A percentile compares a stretch with the other conserved stretches of the same genome.
Conservation (phyloP, 208 protist genomes). For the Trypanosoma congolense region DNA sequence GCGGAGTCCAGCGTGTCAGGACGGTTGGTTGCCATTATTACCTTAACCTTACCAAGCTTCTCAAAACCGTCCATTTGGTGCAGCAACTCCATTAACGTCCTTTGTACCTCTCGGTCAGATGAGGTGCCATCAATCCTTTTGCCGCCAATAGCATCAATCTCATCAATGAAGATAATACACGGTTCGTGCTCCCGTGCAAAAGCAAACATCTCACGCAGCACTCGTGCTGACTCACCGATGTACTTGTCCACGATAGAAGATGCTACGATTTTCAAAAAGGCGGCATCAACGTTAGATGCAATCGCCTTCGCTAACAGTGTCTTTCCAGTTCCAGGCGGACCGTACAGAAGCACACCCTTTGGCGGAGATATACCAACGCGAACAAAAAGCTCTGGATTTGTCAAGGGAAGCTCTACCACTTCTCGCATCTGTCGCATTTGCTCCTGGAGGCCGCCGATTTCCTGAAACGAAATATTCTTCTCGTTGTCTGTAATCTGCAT, state of each 20-base stretch:
- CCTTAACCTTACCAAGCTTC: conserved; percentile 97
- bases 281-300: conserved; percentile 97
- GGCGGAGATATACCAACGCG: conserved; percentile 99
- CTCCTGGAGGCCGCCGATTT: conserved; percentile 97
- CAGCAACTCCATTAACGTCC: conserved; percentile 99
- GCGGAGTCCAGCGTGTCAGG: conserved; percentile 96
- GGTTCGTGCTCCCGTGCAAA: conserved; percentile 97
- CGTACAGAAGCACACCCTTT: conserved; percentile 99
- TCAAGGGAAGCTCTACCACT: conserved; percentile 99
- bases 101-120: conserved; percentile 98
- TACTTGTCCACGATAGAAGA: conserved; percentile 99
- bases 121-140: conserved; percentile 98
- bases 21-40: conserved; percentile 99
- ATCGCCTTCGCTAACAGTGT: conserved; percentile 98
- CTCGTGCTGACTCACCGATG: conserved; percentile 98
- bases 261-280: conserved; percentile 98
- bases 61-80: conserved; percentile 99
- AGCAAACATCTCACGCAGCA: conserved; percentile 99
- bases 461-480: conserved; percentile 90
- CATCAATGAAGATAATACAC: conserved; percentile 99
- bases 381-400: conserved; percentile 98
- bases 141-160: conserved; percentile 99
- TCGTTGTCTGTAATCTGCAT: conserved; percentile 97
- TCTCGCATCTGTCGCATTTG: conserved; percentile 99
- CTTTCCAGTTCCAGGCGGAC: conserved; percentile 95